Evolutionary conservation across 805 yeast species (phyloP).

Genomic region (Candida cerambycidarum): DNA sequence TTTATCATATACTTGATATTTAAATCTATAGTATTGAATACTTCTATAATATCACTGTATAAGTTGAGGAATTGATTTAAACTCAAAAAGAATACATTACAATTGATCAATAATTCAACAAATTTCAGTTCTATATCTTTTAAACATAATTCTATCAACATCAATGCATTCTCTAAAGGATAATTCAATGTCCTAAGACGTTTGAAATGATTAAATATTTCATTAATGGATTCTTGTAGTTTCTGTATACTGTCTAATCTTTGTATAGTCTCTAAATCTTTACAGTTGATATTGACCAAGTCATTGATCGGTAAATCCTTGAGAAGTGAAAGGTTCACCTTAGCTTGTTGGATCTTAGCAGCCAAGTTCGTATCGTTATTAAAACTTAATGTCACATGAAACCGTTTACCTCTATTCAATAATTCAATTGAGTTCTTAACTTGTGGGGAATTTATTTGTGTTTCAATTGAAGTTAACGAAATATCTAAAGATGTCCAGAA

Average conservation of each 20-base stretch:
- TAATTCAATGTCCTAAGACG: conserved; percentile 47
- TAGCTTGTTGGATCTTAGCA: conserved; percentile 51
- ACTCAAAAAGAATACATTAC: conserved; percentile 45
- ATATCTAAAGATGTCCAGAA: conserved; percentile 77
- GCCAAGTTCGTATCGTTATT: conserved; percentile 67
- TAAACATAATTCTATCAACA: conserved; percentile 65
- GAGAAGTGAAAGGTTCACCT: conserved; percentile 60
- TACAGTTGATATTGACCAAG: conserved; percentile 26
- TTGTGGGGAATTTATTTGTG: conserved; percentile 56
- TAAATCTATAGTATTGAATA: conserved; percentile 57
- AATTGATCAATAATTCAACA: conserved; percentile 27
- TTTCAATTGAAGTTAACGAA: conserved; percentile 53
- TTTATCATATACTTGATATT: conserved; percentile 62
- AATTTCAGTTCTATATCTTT: conserved; percentile 52
- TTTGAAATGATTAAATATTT: conserved; percentile 61
- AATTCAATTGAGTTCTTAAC: conserved; percentile 58
- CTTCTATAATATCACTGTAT: conserved; percentile 23
- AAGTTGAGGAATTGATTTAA: conserved; percentile 37
- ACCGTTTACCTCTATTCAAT: conserved; percentile 69
- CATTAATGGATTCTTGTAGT: conserved; percentile 30
- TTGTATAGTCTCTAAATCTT: conserved; percentile 29
- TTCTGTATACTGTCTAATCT: conserved; percentile 42
- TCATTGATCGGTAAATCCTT: conserved; percentile 70
- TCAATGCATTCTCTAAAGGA: conserved; percentile 63
- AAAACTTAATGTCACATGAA: conserved; percentile 74